These are phyloP conservation scores for Microcyclosporella mali DNA, from an alignment of 2,329 filamentous ascomycete species.

Conservation along the genomic window DNA sequence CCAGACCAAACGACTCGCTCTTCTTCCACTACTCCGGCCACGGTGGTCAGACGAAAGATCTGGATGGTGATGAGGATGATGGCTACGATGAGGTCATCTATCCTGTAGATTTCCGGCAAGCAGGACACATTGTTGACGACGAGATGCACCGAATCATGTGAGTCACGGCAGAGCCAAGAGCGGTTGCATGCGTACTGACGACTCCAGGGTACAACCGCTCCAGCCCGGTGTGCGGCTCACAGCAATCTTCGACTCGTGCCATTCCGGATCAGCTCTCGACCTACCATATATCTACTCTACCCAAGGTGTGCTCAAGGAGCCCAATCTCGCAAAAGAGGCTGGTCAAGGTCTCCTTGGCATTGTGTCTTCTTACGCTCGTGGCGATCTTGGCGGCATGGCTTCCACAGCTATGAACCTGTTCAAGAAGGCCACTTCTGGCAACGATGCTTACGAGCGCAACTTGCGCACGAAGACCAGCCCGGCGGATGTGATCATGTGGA, in stretches of 20 bases:
- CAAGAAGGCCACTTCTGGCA: constrained; percentile 78
- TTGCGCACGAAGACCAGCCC: constrained; percentile 85
- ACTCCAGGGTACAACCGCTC: constrained; percentile 58
- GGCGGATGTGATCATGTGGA: constrained; percentile 97
- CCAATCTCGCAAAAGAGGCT: constrained; percentile 73
- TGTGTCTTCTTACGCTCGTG: constrained; percentile 71
- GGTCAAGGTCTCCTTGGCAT: constrained; percentile 64
- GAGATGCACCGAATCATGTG: constrained; percentile 71
- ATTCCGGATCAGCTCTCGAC: constrained; percentile 71
- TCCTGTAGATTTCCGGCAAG: constrained; percentile 71
- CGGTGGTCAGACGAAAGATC: constrained; percentile 73
- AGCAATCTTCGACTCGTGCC: constrained; percentile 75
- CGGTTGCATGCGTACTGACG: constrained; percentile 13
- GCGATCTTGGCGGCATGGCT: constrained; percentile 76
- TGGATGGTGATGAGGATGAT: constrained; percentile 74
- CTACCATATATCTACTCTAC: constrained; percentile 76
- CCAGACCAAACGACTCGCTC: constrained; percentile 82
- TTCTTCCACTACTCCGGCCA: constrained; percentile 97
- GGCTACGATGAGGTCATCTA: constrained; percentile 81
- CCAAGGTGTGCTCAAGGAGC: constrained; percentile 73
- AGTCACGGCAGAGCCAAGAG: constrained; percentile 7
- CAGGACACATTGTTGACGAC: constrained; percentile 77
- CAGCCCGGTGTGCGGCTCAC: constrained; percentile 76
- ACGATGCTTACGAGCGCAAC: constrained; percentile 72
- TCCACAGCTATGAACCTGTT: constrained; percentile 74